Base-by-base conservation (phyloP, 225 moss, liverwort and hornwort genomes). In the Marchantia paleacea region DNA sequence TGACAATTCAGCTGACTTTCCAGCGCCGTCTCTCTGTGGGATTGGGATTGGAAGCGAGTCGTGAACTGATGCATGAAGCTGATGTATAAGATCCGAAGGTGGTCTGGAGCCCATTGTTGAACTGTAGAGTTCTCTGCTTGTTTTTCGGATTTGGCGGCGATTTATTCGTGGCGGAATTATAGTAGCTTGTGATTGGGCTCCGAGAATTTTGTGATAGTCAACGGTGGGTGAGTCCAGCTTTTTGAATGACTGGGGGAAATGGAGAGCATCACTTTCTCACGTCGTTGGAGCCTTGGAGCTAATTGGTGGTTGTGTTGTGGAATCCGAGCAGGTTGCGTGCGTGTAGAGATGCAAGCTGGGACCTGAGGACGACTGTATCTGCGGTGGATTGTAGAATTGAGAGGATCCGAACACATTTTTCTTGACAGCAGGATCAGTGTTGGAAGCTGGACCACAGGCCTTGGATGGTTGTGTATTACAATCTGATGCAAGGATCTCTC, bases 401-500 rank as follows among this genome's bases (percentile, higher is more conserved):
- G n/a, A 16, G 7, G 62, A 0, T 62, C 24, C 18, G 62, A 62
- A 24, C 24, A 24, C 10, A 62, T 24, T 22, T 62, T 6, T 4
- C 1, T 1, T 1, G 0, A 24, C 9, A 62, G 62, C n/a, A 62
- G 62, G 7, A 62, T 1, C 62, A 39, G 39, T 39, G 3, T 62
- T 62, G 24, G 60, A n/a, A 61, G 18, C 20, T 61, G 60, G 60
- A 60, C 60, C 39, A 5, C 5, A 39, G 39, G 48, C 12, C 30
- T 55, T 11, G 22, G 76, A 76, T 51, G 50, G 25, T 50, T 22
- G 11, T 28, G 65, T 24, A 25, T 65, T 49, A 49, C 22, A 52
- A 20, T 75, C 74, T 66, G 60, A 85, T 82, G 82, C 85, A 85
- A 76, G 79, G 85, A 52, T 65, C 81, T 62, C 55, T 82, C 22